A percentile compares a stretch with the other conserved stretches of the same genome.
Conservation (phyloP, 2,329 filamentous ascomycete genomes). For the Stagonosporopsis rhizophila region DNA sequence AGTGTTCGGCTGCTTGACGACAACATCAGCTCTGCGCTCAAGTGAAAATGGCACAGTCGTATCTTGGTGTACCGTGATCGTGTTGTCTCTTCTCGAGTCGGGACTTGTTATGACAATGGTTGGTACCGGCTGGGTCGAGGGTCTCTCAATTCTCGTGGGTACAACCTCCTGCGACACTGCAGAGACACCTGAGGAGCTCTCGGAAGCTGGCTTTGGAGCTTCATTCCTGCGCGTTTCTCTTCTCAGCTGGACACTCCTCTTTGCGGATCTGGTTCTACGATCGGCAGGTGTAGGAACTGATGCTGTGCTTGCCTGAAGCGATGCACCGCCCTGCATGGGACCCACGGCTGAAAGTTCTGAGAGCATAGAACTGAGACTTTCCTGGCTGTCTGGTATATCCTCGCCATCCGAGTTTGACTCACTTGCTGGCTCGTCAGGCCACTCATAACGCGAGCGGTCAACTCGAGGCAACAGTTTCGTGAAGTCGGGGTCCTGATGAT, state of each 20-base stretch:
- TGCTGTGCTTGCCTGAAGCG: not conserved
- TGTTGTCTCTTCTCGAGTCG: no score
- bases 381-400: not conserved
- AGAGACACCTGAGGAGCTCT: no score
- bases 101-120: no score
- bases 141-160: no score
- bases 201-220: no score
- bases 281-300: not conserved
- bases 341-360: not conserved
- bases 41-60: no score
- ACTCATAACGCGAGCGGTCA: conserved; percentile 7
- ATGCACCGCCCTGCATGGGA: not conserved
- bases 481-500: conserved; percentile 12
- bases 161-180: no score
- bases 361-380: not conserved
- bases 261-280: no score
- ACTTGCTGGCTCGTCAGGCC: not conserved
- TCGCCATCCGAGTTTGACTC: not conserved
- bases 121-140: no score
- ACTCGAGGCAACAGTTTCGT: not conserved
- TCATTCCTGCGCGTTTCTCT: no score
- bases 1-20: not conserved
- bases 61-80: no score
- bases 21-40: not conserved
- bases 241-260: not conserved